Conservation (phyloP, 2,329 filamentous ascomycete genomes). For the Malbranchea zuffiana region DNA sequence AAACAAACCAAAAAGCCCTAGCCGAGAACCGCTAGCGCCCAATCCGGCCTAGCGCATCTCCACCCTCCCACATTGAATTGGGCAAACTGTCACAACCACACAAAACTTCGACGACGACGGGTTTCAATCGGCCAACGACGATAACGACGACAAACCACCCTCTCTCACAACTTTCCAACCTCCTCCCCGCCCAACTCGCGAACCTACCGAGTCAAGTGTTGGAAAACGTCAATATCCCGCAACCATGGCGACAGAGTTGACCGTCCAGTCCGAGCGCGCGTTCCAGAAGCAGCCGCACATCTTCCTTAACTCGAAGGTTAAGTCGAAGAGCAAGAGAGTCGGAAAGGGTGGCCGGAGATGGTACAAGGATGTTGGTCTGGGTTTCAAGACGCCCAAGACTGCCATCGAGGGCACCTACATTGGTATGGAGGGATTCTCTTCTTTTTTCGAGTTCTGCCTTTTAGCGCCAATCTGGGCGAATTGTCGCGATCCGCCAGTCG, state of each 20-base stretch:
- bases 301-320: slow-evolving; percentile 96
- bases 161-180: slow-evolving; percentile 17
- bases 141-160: slow-evolving; percentile 12
- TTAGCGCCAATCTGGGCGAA: no score
- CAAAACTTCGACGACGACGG: slow-evolving; percentile 28
- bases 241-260: slow-evolving; percentile 95
- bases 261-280: slow-evolving; percentile 99
- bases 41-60: slow-evolving; percentile 23
- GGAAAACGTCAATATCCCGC: slow-evolving; percentile 37
- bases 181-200: slow-evolving; percentile 22
- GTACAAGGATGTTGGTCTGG: slow-evolving; percentile 99
- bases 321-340: slow-evolving; percentile 65
- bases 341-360: slow-evolving; percentile 91
- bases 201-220: slow-evolving; percentile 29
- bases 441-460: background rate
- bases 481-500: no score
- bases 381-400: slow-evolving; percentile 96
- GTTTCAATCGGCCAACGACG: slow-evolving; percentile 27
- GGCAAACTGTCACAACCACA: slow-evolving; percentile 21
- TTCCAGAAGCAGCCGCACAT: slow-evolving; percentile 99
- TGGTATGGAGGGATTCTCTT: slow-evolving; percentile 55
- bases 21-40: slow-evolving; percentile 25
- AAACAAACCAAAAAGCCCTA: slow-evolving; percentile 38
- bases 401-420: slow-evolving; percentile 99
- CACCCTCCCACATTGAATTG: slow-evolving; percentile 31